These are phyloP conservation scores for Sporothrix humicola DNA, from an alignment of 2,329 filamentous ascomycete species.

Conservation along the genomic window DNA sequence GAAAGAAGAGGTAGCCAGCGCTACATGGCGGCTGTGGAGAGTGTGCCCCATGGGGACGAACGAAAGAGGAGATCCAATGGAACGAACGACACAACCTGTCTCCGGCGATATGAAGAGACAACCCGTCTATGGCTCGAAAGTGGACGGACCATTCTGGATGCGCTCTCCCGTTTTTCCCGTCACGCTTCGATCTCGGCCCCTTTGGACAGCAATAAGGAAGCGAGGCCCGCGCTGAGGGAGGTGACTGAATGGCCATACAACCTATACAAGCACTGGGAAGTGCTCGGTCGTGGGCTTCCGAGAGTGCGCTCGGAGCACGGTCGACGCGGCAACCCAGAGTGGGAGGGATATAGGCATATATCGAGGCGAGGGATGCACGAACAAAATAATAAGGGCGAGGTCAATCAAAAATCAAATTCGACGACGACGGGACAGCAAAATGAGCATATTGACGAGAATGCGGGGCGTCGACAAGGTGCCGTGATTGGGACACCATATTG, in stretches of 20 bases:
- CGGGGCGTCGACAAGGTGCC: conserved; percentile 27
- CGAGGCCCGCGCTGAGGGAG: conserved; percentile 42
- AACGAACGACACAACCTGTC: background rate
- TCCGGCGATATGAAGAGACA: conserved; percentile 18
- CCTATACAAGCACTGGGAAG: background rate
- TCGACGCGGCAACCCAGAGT: conserved; percentile 33
- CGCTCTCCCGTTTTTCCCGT: conserved; percentile 24
- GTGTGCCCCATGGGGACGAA: conserved; percentile 20
- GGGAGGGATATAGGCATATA: conserved; percentile 17
- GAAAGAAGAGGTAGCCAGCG: background rate
- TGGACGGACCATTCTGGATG: conserved; percentile 26
- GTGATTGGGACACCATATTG: conserved; percentile 27
- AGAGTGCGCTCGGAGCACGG: conserved; percentile 31
- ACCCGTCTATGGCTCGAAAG: background rate
- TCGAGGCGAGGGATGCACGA: background rate
- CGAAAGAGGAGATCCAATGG: background rate
- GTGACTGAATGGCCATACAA: conserved; percentile 28
- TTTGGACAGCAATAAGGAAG: conserved; percentile 45
- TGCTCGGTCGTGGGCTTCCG: conserved; percentile 44
- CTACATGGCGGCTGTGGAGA: background rate
- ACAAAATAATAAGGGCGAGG: conserved; percentile 7
- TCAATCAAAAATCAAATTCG: conserved; percentile 1
- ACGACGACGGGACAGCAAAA: conserved; percentile 3
- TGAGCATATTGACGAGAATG: conserved; percentile 18
- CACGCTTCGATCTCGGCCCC: conserved; percentile 11